A percentile compares a stretch with the other conserved stretches of the same genome.
These are phyloP conservation scores for Nepenthes mirabilis DNA, from an alignment of 148 eudicot genomes.

Conservation along the genomic window DNA sequence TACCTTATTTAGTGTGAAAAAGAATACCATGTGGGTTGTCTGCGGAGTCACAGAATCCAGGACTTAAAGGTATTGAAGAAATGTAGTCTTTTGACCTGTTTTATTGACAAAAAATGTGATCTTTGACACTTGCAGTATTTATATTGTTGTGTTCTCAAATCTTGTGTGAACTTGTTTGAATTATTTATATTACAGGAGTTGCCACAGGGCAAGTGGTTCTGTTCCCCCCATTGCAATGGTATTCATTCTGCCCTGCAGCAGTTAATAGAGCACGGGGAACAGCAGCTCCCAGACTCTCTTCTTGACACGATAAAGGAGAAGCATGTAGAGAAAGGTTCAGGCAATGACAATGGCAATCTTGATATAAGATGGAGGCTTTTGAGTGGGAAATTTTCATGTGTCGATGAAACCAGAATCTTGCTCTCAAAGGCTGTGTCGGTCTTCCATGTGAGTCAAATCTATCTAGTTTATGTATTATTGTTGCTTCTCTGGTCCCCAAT, in stretches of 20 bases:
- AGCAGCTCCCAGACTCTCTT: constrained; percentile 33
- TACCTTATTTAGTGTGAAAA: constrained; percentile 51
- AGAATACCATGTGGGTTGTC: constrained; percentile 76
- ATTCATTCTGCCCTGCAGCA: constrained; percentile 35
- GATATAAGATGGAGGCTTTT: constrained; percentile 76
- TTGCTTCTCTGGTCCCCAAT: no score
- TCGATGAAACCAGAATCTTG: constrained; percentile 34
- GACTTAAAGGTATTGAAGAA: constrained; percentile 37
- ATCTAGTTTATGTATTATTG: background rate
- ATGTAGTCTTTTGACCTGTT: background rate
- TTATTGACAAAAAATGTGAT: no score
- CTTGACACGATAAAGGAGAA: constrained; percentile 35
- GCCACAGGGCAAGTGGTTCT: constrained; percentile 79
- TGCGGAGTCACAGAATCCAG: constrained; percentile 43
- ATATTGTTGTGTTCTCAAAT: background rate
- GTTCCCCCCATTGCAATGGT: constrained; percentile 35
- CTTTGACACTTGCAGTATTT: background rate
- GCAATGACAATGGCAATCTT: constrained; percentile 14
- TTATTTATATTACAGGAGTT: constrained; percentile 39
- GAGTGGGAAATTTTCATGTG: constrained; percentile 38
- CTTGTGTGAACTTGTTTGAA: background rate
- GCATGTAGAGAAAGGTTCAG: constrained; percentile 21
- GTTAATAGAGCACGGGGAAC: constrained; percentile 38
- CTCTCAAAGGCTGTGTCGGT: constrained; percentile 65
- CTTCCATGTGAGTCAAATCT: constrained; percentile 46